A percentile compares a stretch with the other conserved stretches of the same genome.
Evolutionary conservation across 345 rosid species (phyloP).

Genomic region (Citrus trifoliata): DNA sequence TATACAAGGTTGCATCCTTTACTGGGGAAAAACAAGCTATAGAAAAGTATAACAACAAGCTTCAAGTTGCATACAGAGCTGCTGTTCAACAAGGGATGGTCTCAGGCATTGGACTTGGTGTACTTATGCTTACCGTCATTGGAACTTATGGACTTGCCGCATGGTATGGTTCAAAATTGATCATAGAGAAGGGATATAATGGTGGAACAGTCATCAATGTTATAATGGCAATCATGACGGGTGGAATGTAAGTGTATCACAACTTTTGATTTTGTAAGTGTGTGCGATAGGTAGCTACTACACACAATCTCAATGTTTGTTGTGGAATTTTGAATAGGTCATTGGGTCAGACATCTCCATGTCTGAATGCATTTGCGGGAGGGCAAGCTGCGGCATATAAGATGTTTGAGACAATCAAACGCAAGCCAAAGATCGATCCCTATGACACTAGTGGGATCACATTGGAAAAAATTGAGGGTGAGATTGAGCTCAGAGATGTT

Average conservation of each 20-base stretch:
- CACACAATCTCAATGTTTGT: not conserved
- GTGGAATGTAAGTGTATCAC: constrained; percentile 63
- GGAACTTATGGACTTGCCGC: constrained; percentile 57
- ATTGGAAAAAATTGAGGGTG: constrained; percentile 48
- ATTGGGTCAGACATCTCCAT: constrained; percentile 65
- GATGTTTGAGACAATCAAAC: constrained; percentile 65
- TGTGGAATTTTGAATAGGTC: constrained; percentile 32
- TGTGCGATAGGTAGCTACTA: not conserved
- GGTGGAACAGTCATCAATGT: constrained; percentile 78
- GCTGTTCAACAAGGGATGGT: constrained; percentile 61
- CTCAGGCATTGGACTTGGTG: constrained; percentile 70
- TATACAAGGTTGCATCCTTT: constrained; percentile 76
- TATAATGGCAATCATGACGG: constrained; percentile 59
- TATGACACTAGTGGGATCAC: constrained; percentile 40
- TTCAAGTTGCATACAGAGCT: constrained; percentile 54
- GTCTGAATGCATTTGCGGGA: constrained; percentile 58
- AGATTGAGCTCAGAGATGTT: constrained; percentile 57
- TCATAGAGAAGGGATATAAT: constrained; percentile 57
- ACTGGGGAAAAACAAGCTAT: constrained; percentile 78
- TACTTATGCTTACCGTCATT: constrained; percentile 41
- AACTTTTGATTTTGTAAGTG: not conserved
- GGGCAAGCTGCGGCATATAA: constrained; percentile 72
- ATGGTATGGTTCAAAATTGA: constrained; percentile 73
- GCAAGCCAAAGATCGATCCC: constrained; percentile 54
- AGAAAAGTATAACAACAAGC: constrained; percentile 52